phyloP scores from a whole-genome alignment of 2,329 filamentous ascomycete genomes.

The Colletotrichum eleusines region DNA sequence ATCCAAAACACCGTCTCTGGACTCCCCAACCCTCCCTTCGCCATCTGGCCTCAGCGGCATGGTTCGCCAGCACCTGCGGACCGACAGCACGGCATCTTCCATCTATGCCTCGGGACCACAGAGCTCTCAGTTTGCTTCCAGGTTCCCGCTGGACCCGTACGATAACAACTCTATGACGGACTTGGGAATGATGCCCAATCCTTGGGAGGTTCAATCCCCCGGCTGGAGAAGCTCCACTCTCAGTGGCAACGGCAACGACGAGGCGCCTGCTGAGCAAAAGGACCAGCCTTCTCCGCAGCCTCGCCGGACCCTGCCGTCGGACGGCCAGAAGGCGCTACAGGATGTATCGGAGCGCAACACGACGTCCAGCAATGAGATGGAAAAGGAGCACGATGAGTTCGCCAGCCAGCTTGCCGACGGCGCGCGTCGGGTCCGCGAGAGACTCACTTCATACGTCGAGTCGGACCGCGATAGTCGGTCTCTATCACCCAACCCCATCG shows the following conservation, averaged over 20 bases:
- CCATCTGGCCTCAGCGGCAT: slow-evolving; percentile 80
- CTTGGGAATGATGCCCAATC: slow-evolving; percentile 54
- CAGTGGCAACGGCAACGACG: slow-evolving; percentile 22
- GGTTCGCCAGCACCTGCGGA: slow-evolving; percentile 86
- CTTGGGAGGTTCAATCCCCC: slow-evolving; percentile 55
- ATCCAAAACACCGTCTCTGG: slow-evolving; percentile 54
- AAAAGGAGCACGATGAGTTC: slow-evolving; percentile 76
- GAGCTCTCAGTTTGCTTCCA: slow-evolving; percentile 53
- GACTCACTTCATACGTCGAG: slow-evolving; percentile 76
- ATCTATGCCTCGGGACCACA: slow-evolving; percentile 70
- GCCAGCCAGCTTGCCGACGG: slow-evolving; percentile 78
- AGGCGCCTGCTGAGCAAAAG: background rate
- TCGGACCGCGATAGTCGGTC: slow-evolving; percentile 61
- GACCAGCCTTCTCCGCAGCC: slow-evolving; percentile 5
- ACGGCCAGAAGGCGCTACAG: background rate
- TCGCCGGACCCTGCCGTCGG: background rate
- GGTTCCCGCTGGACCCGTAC: slow-evolving; percentile 52
- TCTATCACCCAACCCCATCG: slow-evolving; percentile 55
- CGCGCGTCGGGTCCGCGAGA: slow-evolving; percentile 78
- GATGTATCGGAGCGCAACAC: slow-evolving; percentile 21
- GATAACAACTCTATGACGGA: slow-evolving; percentile 49
- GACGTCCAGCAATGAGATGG: slow-evolving; percentile 50
- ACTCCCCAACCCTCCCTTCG: slow-evolving; percentile 86
- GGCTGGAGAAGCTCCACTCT: slow-evolving; percentile 43
- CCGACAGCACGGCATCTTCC: slow-evolving; percentile 84